Evolutionary conservation across 495 filamentous ascomycete genomes (phyloP), one percentile per base, ranked within the genome.

Genomic region (Podospora fimiseda): DNA sequence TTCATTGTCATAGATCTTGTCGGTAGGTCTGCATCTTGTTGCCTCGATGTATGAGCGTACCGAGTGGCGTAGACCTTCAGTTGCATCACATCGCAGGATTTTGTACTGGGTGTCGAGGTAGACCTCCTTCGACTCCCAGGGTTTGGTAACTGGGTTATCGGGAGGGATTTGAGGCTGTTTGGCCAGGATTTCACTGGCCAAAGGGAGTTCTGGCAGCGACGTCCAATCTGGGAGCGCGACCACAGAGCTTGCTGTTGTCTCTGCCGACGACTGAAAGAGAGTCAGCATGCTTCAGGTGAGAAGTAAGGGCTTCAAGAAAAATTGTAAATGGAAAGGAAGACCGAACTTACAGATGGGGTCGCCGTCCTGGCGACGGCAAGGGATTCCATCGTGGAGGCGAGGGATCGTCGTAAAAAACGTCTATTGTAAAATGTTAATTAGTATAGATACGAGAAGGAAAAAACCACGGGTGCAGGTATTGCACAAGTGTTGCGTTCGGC

Each of bases 101-200:
- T 75, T 67, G 60, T 89, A 89, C 46, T 88, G 85, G 0, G 80
- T 71, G 51, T 73, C 61, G 1, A 90, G 68, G 42, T 88, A 88
- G 0, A 66, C 60, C 0, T 77, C 62, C 27, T 77, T 79, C 1
- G 69, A 75, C 40, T 37, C 58, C 69, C 63, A 79, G 13, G 55
- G 77, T 7, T 47, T 18, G 14, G 67, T 39, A 30, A 70, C 67
- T 11, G 58, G 59, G 48, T 74, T 75, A 0, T 57, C 63, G 21
- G 61, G 76, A 50, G 56, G 60, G 42, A 60, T 63, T 38, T 63
- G 69, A 41, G 60, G 63, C 37, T 50, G 52, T 43, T 60, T 75
- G 19, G 64, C 65, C 19, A 72, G 47, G 42, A 69, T 69, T 61
- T 68, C 62, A 14, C 53, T 50, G 1, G 68, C 47, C 0, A 66